Conservation (phyloP, 2,329 filamentous ascomycete genomes). For the Arthrobotrys conoides region DNA sequence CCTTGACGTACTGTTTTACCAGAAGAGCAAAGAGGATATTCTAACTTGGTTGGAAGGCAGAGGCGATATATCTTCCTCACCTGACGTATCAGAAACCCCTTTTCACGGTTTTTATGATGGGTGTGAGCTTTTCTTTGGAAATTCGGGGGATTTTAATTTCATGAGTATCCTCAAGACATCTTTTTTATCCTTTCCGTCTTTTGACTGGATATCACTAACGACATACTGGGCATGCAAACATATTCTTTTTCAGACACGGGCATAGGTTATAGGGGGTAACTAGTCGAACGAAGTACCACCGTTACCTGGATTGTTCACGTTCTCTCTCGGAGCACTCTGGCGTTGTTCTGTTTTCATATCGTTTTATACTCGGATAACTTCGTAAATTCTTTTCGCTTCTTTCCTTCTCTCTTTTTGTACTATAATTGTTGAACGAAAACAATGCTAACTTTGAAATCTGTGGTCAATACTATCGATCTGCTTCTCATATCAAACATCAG, state of each 20-base stretch:
- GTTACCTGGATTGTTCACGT: slow-evolving; percentile 31
- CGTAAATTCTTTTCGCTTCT: slow-evolving; percentile 6
- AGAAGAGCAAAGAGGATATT: slow-evolving; percentile 51
- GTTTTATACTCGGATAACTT: slow-evolving; percentile 10
- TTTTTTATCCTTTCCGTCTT: slow-evolving; percentile 47
- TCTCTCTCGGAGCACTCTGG: slow-evolving; percentile 17
- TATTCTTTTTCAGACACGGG: slow-evolving; percentile 54
- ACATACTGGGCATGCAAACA: slow-evolving; percentile 44
- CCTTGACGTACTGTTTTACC: slow-evolving; percentile 35
- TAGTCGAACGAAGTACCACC: slow-evolving; percentile 27
- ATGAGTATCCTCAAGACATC: slow-evolving; percentile 61
- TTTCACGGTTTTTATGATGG: slow-evolving; percentile 12
- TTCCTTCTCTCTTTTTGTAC: slow-evolving; percentile 24
- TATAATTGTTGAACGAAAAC: slow-evolving; percentile 27
- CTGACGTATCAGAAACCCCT: slow-evolving; percentile 30
- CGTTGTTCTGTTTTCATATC: slow-evolving; percentile 30
- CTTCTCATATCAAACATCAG: background rate
- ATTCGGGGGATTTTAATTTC: slow-evolving; percentile 38
- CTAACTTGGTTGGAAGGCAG: slow-evolving; percentile 60
- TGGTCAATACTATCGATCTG: background rate
- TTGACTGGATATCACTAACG: slow-evolving; percentile 60
- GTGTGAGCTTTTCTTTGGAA: slow-evolving; percentile 19
- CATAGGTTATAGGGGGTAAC: slow-evolving; percentile 21
- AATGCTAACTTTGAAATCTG: slow-evolving; percentile 5
- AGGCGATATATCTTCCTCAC: slow-evolving; percentile 45